Base-by-base conservation (phyloP, 140 eudicot genomes). In the Ambrosia hybrid region DNA sequence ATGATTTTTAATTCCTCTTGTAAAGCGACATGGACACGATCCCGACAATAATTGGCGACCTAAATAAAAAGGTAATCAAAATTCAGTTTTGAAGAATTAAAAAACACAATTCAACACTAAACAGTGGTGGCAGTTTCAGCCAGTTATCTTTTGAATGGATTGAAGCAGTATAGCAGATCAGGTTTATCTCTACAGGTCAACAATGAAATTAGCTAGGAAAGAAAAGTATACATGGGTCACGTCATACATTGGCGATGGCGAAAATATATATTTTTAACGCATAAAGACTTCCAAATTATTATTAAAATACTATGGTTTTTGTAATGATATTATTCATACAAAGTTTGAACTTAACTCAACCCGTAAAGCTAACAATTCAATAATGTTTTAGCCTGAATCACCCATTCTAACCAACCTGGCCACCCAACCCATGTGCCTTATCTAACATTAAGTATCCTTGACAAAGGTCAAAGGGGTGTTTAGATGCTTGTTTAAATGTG, bases 21-120 rank as follows among this genome's bases (percentile, higher is more conserved):
- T 71, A 92, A 72, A 26, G 95, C 92, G 4, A 73, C 41, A 34
- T 92, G 98, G 62, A 92, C 57, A 16, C 87, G 89, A n/a, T 92
- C 96, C 55, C 89, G 87, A 56, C 98, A 92, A 65, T 89, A 92
- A 55, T 92, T 80, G 38, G 98, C 98, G 58, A 92, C 98, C 98
- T 92, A 71, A 51, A 76, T 34, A 39, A 37, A 51, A 21, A 21
- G 71, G 66, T 17, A 34, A 43, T 26, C 9, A 33, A 15, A 26
- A 37, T 51, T 26, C 43, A 1, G 67, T 17, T 51, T 59, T 69
- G 16, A 68, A 26, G 37, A 62, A 62, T 13, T 30, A 37, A 13
- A 33, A 38, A 63, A 63, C 68, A 63, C 34, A 3, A 37, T 21
- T 21, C 30, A 21, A 21, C 30, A 21, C 30, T 61, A 61, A 10